phyloP scores from a whole-genome alignment of 306 rosid species.

The Cicer arietinum region DNA sequence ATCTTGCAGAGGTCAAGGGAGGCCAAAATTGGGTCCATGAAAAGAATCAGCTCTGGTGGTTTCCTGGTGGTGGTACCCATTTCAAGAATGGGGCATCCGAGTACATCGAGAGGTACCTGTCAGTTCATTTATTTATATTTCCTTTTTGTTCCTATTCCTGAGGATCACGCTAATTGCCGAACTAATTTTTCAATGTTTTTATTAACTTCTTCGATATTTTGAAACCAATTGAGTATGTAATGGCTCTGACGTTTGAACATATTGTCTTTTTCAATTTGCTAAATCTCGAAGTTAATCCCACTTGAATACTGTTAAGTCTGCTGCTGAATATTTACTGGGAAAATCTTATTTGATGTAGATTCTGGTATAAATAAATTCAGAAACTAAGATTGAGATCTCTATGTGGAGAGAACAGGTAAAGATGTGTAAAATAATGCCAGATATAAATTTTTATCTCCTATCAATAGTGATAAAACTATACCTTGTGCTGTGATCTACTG shows the following conservation, averaged over 20 bases:
- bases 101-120: conserved; percentile 77
- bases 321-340: neutral
- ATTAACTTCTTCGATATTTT: neutral
- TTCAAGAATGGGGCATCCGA: conserved; percentile 93
- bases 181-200: neutral
- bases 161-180: conserved; percentile 17
- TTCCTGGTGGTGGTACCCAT: conserved; percentile 99
- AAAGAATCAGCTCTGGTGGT: conserved; percentile 88
- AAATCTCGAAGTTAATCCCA: conserved; percentile 1
- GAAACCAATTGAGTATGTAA: neutral
- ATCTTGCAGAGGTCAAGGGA: conserved; percentile 90
- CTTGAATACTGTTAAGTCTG: conserved; percentile 1
- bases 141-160: neutral
- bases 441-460: too few species aligned
- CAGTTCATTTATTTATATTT: conserved; percentile 9
- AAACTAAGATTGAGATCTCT: too few species aligned
- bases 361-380: too few species aligned
- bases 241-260: neutral
- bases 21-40: conserved; percentile 99
- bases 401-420: too few species aligned
- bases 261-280: neutral
- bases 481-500: conserved; percentile 13
- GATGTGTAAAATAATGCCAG: too few species aligned
- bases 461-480: neutral
- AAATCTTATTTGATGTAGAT: neutral